Evolutionary conservation across 441 rosid genomes (phyloP).

Genomic region (Adansonia grandidieri): DNA sequence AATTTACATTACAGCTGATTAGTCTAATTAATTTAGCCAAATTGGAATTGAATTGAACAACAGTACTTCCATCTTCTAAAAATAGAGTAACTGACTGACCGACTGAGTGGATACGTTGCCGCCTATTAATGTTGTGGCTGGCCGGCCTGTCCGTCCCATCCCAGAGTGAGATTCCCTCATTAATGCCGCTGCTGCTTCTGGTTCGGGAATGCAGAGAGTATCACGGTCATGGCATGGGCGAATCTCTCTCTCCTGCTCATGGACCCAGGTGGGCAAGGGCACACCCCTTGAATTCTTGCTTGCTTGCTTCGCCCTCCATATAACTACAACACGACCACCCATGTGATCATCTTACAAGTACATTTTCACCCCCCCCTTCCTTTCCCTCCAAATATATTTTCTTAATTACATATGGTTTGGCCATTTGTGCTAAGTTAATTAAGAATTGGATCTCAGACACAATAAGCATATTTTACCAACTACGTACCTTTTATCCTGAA

Average conservation of each 20-base stretch:
- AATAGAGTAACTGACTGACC: no score
- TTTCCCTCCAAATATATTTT: no score
- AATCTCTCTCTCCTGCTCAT: background rate
- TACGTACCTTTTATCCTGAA: no score
- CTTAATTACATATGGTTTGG: background rate
- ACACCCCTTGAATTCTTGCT: constrained; percentile 23
- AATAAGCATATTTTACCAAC: background rate
- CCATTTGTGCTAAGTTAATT: background rate
- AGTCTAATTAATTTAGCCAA: no score
- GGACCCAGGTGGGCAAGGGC: constrained; percentile 24
- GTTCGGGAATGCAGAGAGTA: constrained; percentile 35
- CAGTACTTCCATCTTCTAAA: no score
- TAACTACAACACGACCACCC: constrained; percentile 14
- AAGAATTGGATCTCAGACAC: background rate
- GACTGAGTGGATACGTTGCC: no score
- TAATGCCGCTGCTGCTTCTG: constrained; percentile 33
- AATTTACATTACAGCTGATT: no score
- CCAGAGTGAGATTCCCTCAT: constrained; percentile 50
- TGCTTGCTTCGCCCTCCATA: background rate
- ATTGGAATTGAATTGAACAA: no score
- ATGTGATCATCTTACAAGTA: background rate
- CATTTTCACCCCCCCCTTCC: background rate
- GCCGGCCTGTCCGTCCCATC: constrained; percentile 22
- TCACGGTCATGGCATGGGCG: constrained; percentile 36
- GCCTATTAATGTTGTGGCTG: no score